Conservation (phyloP, 306 rosid species). For the Rosa lucieae region DNA sequence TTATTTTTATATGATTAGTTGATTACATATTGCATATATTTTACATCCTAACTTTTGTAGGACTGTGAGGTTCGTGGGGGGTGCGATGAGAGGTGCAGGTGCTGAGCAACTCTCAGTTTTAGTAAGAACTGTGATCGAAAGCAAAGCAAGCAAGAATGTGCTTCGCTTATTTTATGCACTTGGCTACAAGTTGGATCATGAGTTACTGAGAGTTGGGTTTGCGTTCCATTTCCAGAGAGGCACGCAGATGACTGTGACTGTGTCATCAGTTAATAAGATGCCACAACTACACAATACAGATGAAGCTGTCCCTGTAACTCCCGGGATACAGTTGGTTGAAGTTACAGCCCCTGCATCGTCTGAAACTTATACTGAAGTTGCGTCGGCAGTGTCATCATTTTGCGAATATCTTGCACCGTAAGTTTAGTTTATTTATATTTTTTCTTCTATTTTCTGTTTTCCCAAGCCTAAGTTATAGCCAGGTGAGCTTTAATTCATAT, state of each 20-base stretch:
- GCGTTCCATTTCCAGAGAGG: constrained; percentile 74
- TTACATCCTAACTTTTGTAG: constrained; percentile 33
- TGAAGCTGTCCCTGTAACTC: constrained; percentile 86
- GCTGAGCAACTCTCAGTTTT: constrained; percentile 91
- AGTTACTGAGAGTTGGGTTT: constrained; percentile 79
- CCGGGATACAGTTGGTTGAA: constrained; percentile 92
- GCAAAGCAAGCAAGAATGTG: constrained; percentile 85
- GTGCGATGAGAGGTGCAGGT: constrained; percentile 97
- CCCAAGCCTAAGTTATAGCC: neutral
- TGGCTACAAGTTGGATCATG: constrained; percentile 93
- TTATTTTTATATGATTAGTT: neutral
- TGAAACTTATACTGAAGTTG: constrained; percentile 76
- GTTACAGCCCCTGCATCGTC: constrained; percentile 91
- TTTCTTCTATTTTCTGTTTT: neutral
- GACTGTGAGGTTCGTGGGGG: constrained; percentile 86
- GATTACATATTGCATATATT: neutral
- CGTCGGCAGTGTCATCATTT: constrained; percentile 68
- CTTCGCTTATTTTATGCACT: constrained; percentile 77
- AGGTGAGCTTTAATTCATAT: neutral
- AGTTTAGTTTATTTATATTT: constrained; percentile 28
- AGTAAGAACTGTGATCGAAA: constrained; percentile 82
- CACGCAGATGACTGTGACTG: constrained; percentile 69
- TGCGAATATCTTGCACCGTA: constrained; percentile 99
- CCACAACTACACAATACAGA: constrained; percentile 84
- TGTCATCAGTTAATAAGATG: constrained; percentile 88